Percentiles rank a stretch among this genome's conserved stretches.
These are phyloP conservation scores for Dorcoceras hygrometricum DNA, from an alignment of 257 asterid genomes.

Conservation along the genomic window DNA sequence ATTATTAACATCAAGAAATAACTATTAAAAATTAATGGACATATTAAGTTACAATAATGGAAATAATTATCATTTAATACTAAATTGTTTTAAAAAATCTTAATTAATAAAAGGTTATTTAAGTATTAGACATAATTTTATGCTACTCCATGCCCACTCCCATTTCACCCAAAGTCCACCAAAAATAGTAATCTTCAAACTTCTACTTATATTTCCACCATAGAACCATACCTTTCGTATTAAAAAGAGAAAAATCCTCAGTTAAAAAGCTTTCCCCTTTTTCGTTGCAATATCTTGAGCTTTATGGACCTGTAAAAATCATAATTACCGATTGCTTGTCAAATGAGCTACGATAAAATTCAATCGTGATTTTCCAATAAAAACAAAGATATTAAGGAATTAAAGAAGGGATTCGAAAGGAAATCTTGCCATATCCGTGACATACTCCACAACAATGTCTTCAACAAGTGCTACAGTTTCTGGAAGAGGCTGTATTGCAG, in stretches of 20 bases:
- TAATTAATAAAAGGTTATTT: too few species aligned
- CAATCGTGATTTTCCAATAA: not conserved
- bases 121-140: too few species aligned
- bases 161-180: too few species aligned
- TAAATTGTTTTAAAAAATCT: too few species aligned
- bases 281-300: slow-evolving; percentile 81
- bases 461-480: slow-evolving; percentile 89
- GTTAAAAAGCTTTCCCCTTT: slow-evolving; percentile 85
- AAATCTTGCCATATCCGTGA: slow-evolving; percentile 72
- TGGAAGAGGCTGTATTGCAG: slow-evolving; percentile 72
- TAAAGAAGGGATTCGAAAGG: not conserved
- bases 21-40: too few species aligned
- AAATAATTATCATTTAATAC: too few species aligned
- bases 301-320: slow-evolving; percentile 61
- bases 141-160: too few species aligned
- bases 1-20: too few species aligned
- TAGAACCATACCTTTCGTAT: slow-evolving; percentile 65
- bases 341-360: not conserved
- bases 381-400: not conserved
- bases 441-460: slow-evolving; percentile 92
- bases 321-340: not conserved
- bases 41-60: too few species aligned
- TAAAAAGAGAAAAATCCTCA: slow-evolving; percentile 79
- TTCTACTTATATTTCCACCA: slow-evolving; percentile 4
- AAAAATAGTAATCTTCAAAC: not conserved